Evolutionary conservation across 2,329 filamentous ascomycete species (phyloP), one percentile per base, ranked within the genome.

Genomic region (Fusarium chlamydosporum): DNA sequence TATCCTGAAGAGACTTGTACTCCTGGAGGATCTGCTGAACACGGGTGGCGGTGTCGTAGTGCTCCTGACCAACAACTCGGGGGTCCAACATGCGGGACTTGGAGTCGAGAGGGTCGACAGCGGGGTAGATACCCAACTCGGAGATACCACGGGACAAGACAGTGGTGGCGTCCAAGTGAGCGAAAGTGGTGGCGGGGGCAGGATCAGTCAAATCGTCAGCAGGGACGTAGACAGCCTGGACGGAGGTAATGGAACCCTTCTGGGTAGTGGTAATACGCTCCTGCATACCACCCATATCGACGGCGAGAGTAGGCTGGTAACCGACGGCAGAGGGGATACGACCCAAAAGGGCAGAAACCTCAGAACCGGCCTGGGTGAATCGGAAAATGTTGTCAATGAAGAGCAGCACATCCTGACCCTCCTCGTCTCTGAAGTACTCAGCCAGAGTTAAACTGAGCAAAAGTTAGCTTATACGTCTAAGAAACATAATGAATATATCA

Each of bases 321-420:
- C 96, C 96, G 92, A 99, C 96, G 82, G 96, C 96, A 88, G 96
- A 99, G 85, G 96, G 96, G 79, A 99, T 99, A 94, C 96, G 95
- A 88, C 96, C 96, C 74, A 99, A 89, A 82, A 99, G 90, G 80
- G 96, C 96, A 87, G 95, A 98, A 90, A 99, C 96, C 87, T 99
- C 96, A 79, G 96, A 98, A 94, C 96, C 96, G 83, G 96, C 96
- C 87, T 98, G 95, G 75, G 95, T 97, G 90, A 98, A 98, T 81
- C 96, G 92, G 93, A 97, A 98, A 86, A 99, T 98, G 90, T 99
- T 99, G 92, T 99, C 96, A 83, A 98, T 98, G 89, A 98, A 97
- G 83, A 97, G 94, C 82, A 97, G 88, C 89, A 97, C 91, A 86
- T 97, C 94, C 88, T 97, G 94, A 76, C 94, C 94, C 75, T 90